A percentile compares a stretch with the other conserved stretches of the same genome.
phyloP scores from a whole-genome alignment of 768 basidiomycete genomes.

The Sporobolomyces pararoseus region DNA sequence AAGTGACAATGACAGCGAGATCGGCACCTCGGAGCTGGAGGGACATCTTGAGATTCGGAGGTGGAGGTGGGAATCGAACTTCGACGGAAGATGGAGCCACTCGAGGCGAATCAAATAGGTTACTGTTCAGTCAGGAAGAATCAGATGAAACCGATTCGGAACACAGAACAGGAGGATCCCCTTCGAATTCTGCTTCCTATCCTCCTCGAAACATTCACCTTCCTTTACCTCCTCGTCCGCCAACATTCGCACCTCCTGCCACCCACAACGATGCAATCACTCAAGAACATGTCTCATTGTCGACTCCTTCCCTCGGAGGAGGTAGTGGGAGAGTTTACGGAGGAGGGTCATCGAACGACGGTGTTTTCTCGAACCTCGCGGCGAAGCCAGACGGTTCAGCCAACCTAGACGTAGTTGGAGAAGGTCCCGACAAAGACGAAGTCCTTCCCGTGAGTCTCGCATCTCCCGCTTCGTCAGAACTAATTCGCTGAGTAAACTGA shows the following conservation, averaged over 20 bases:
- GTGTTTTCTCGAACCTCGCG: constrained; percentile 89
- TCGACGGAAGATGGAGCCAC: background rate
- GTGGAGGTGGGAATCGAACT: background rate
- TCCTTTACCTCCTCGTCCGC: constrained; percentile 49
- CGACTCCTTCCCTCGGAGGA: too few relatives aligned
- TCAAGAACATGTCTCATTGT: too few relatives aligned
- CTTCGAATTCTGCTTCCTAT: too few relatives aligned
- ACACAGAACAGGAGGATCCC: background rate
- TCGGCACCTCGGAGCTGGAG: constrained; percentile 1
- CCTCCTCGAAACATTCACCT: constrained; percentile 33
- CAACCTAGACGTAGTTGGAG: constrained; percentile 37
- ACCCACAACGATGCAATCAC: too few relatives aligned
- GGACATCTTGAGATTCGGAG: constrained; percentile 17
- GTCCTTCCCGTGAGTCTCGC: constrained; percentile 70
- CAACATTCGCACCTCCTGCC: constrained; percentile 49
- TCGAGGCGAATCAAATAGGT: constrained; percentile 13
- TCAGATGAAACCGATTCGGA: constrained; percentile 20
- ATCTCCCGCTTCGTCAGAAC: background rate
- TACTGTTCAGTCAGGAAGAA: constrained; percentile 37
- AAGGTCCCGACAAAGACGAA: constrained; percentile 58
- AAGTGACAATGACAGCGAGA: background rate
- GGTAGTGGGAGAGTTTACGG: constrained; percentile 54
- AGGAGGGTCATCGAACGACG: constrained; percentile 77
- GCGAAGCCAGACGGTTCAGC: constrained; percentile 71
- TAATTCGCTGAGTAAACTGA: background rate